Conservation (phyloP, 2,329 filamentous ascomycete species). For the Cephalotrichum gorgonifer region DNA sequence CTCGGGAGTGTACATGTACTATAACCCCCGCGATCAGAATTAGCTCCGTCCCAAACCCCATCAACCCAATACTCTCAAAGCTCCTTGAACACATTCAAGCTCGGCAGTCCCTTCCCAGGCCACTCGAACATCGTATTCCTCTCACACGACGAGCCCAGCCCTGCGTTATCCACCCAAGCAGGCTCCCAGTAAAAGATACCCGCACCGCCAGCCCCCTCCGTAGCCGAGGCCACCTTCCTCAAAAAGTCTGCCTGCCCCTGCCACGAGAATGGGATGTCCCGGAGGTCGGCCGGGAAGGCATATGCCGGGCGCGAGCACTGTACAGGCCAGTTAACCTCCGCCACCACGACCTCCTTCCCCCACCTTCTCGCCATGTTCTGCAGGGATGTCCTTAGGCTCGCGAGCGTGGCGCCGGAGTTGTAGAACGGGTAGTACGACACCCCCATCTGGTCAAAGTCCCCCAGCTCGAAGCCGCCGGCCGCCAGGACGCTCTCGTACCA, state of each 20-base stretch:
- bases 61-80: not conserved
- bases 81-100: conserved; percentile 23
- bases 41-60: not conserved
- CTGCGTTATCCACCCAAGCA: conserved; percentile 57
- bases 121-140: conserved; percentile 53
- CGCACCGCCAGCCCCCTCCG: conserved; percentile 41
- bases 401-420: conserved; percentile 45
- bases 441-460: conserved; percentile 62
- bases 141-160: conserved; percentile 52
- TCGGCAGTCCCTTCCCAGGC: conserved; percentile 42
- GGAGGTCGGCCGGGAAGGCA: conserved; percentile 50
- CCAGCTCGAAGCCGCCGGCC: conserved; percentile 34
- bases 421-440: conserved; percentile 70
- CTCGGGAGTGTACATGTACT: too few relatives aligned
- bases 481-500: conserved; percentile 51
- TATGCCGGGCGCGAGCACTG: conserved; percentile 48
- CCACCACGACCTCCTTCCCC: conserved; percentile 57
- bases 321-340: conserved; percentile 61
- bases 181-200: conserved; percentile 69
- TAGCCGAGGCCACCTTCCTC: conserved; percentile 44
- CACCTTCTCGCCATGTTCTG: conserved; percentile 49
- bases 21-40: too few relatives aligned
- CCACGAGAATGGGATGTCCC: conserved; percentile 48
- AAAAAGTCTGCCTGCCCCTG: conserved; percentile 55
- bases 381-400: conserved; percentile 43